Evolutionary conservation across 106 monocot genomes (phyloP), one percentile per base, ranked within the genome.

Genomic region (Cymbidium sinense): DNA sequence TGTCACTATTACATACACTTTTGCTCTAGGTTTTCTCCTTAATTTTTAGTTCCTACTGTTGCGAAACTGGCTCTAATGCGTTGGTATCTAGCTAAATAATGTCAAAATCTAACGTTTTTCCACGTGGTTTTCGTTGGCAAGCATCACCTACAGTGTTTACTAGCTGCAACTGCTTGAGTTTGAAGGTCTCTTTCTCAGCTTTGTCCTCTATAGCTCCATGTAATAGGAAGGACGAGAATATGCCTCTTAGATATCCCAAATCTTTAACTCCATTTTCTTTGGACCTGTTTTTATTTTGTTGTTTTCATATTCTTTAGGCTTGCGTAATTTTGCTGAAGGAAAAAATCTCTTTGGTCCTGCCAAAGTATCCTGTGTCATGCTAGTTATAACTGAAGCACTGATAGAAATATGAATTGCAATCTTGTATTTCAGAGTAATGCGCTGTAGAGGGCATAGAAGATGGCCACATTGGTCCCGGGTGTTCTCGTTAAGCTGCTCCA

Each of bases 401-500:
- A 44, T 74, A 10, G 4, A 74, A 25, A 25, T 44, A 25, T 44
- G 23, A 25, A 37, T 44, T 43, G 25, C 23, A 41, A 74, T 74
- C 10, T 15, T 44, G 27, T 25, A 11, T 74, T 80, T 12, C 83
- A 79, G 85, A 78, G 51, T 86, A 75, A 86, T 88, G 88, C 64
- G 61, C 78, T 65, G 34, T 70, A 76, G 52, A 62, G 51, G 51
- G 47, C 71, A 58, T 41, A 72, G 20, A 43, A 72, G 82, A 95
- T 95, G 95, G 92, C 92, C 80, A 37, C 84, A 6, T 83, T 92
- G 85, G 86, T 90, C 52, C 95, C 88, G 0, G 95, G 95, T 55
- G 80, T 88, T 30, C 90, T 95, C 41, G 76, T 93, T 76, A 95
- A 95, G 77, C 92, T 95, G 37, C 90, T 95, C 19, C 90, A 93